phyloP scores from a whole-genome alignment of 1,139 yeast species.

The Suzukiozyma palmioleophila region DNA sequence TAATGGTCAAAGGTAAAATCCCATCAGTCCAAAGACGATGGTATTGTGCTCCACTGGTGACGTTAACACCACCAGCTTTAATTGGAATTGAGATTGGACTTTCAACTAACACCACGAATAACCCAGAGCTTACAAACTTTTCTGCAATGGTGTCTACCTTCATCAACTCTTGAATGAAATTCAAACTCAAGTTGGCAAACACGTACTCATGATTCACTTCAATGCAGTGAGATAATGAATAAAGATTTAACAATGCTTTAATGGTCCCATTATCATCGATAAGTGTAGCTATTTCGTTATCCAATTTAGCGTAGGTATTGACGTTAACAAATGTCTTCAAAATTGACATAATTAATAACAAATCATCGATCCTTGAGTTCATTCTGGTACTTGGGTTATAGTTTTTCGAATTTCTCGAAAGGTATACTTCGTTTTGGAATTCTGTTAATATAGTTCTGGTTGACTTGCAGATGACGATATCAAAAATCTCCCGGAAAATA shows the following conservation, averaged over 20 bases:
- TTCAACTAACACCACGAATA: slow-evolving; percentile 67
- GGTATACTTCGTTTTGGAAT: slow-evolving; percentile 52
- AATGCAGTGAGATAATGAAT: slow-evolving; percentile 62
- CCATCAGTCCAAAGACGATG: slow-evolving; percentile 84
- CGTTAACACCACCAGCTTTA: slow-evolving; percentile 59
- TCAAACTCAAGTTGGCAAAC: slow-evolving; percentile 69
- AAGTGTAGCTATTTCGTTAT: slow-evolving; percentile 47
- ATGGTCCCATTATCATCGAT: slow-evolving; percentile 59
- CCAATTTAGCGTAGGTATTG: slow-evolving; percentile 47
- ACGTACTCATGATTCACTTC: slow-evolving; percentile 59
- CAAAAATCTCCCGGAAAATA: slow-evolving; percentile 53
- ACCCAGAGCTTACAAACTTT: slow-evolving; percentile 57
- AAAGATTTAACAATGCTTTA: slow-evolving; percentile 59
- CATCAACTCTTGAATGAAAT: slow-evolving; percentile 67
- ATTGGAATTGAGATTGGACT: slow-evolving; percentile 67
- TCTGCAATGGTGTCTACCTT: slow-evolving; percentile 62
- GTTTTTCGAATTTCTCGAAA: slow-evolving; percentile 29
- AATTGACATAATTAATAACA: slow-evolving; percentile 58
- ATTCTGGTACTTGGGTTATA: slow-evolving; percentile 24
- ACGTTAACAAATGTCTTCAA: slow-evolving; percentile 54
- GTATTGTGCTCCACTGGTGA: slow-evolving; percentile 47
- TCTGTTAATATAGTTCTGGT: slow-evolving; percentile 50
- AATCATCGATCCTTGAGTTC: slow-evolving; percentile 56
- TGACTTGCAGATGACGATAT: slow-evolving; percentile 55
- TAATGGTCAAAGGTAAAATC: slow-evolving; percentile 61